A percentile compares a stretch with the other conserved stretches of the same genome.
These are phyloP conservation scores for Carnegiea gigantea DNA, from an alignment of 179 eudicot species.

Conservation along the genomic window DNA sequence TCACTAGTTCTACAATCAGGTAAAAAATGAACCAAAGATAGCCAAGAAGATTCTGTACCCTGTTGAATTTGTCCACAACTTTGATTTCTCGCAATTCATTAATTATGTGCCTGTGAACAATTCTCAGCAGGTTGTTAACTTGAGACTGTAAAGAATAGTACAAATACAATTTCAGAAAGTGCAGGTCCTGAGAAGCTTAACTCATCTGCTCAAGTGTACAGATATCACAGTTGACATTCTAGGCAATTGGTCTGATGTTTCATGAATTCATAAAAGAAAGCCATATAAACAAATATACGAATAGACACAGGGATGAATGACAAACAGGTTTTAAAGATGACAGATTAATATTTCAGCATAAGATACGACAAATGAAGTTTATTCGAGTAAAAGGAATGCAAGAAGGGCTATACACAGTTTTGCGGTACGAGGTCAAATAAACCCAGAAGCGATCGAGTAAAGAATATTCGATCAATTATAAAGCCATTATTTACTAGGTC, in stretches of 20 bases:
- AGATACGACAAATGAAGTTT: background rate
- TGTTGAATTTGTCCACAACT: conserved; percentile 44
- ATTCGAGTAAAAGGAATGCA: background rate
- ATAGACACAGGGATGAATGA: background rate
- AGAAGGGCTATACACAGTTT: background rate
- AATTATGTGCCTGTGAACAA: conserved; percentile 38
- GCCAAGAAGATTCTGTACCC: conserved; percentile 30
- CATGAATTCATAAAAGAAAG: background rate
- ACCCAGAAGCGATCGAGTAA: no score
- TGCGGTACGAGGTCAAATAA: no score
- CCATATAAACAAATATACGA: background rate
- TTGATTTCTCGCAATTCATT: conserved; percentile 39
- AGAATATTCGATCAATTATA: background rate
- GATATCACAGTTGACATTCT: background rate
- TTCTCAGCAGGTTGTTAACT: background rate
- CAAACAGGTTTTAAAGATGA: background rate
- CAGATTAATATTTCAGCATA: background rate
- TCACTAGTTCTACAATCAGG: background rate
- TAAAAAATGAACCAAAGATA: conserved; percentile 2
- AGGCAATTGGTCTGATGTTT: background rate
- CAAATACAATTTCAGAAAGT: background rate
- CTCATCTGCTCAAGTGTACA: background rate
- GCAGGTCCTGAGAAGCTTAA: background rate
- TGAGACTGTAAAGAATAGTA: background rate
- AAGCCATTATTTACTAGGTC: background rate